Base-by-base conservation (phyloP, 1,284 basidiomycete species). In the Exobasidium cylindrosporum region DNA sequence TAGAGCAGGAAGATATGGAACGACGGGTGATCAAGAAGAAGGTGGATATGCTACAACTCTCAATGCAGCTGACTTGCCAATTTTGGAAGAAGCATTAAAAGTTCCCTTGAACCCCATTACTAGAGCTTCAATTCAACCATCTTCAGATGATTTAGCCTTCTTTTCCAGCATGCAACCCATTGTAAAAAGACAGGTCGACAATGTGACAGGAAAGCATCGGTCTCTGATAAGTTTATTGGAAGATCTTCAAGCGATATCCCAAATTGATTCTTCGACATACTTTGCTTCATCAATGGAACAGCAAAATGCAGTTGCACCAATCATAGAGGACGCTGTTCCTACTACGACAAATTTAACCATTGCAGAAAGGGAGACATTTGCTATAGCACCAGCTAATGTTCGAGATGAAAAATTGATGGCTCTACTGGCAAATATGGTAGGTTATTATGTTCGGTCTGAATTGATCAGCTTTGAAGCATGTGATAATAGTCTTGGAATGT, bases 1-100 rank as follows among this genome's bases (percentile, higher is more conserved):
- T 3, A 87, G 96, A 50, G 96, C 96, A 0, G 95, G 95, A 2
- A 88, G 96, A 0, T 99, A 87, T 80, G 92, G 92, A 1, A 81
- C 90, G 60, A 86, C 88, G 61, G 83, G 54, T 24, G 62, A 62
- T n/a, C n/a, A 24, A 2, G 52, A 45, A 13, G 53, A 52, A 17
- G 69, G 71, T 6, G 81, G 81, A 6, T 60, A 73, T 7, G 81
- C 75, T 1, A 92, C 92, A 0, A 91, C 92, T 0, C 78, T 96
- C 10, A 79, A 85, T 55, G 80, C 83, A 1, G 77, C 82, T 1
- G 91, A 96, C 74, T 83, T 97, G 14, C 83, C 85, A 0, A 81
- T 86, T 56, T 82, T 97, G 5, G 74, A 79, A 4, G 68, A 78
- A 1, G 81, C 84, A 11, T 81, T 86, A 44, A 78, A 73, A 0